Conservation (phyloP, 495 filamentous ascomycete genomes). For the Penicillium pancosmium region DNA sequence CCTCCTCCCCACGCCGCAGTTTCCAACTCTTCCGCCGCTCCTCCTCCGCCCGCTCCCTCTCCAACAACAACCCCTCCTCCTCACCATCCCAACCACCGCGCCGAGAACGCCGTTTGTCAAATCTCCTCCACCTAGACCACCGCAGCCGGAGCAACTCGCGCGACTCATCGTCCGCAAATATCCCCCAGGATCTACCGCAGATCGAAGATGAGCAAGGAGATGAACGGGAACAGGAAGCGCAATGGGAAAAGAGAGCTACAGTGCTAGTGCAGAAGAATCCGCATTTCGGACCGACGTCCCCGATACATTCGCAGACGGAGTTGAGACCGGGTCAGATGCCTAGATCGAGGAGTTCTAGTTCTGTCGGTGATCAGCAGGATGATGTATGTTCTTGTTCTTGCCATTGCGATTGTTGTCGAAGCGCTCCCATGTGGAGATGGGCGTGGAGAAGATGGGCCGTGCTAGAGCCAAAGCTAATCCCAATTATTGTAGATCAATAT, state of each 20-base stretch:
- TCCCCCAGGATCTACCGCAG: conserved; percentile 79
- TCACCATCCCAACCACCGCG: conserved; percentile 26
- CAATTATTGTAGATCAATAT: conserved; percentile 66
- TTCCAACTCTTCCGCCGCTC: conserved; percentile 53
- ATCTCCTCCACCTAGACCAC: conserved; percentile 65
- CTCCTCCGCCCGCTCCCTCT: conserved; percentile 43
- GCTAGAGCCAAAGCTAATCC: conserved; percentile 8
- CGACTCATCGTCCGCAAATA: conserved; percentile 61
- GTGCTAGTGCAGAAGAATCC: conserved; percentile 73
- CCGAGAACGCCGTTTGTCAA: conserved; percentile 60
- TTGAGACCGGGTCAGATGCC: conserved; percentile 12
- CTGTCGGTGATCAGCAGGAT: conserved; percentile 40
- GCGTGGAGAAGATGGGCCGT: not conserved
- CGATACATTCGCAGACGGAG: conserved; percentile 16
- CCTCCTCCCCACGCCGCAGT: conserved; percentile 46
- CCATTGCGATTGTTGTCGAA: too few relatives aligned
- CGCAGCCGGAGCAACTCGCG: conserved; percentile 57
- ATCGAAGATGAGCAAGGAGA: conserved; percentile 55
- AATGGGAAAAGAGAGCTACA: conserved; percentile 90
- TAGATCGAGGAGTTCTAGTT: conserved; percentile 36
- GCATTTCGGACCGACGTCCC: conserved; percentile 31
- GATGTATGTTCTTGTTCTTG: conserved; percentile 40
- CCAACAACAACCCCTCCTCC: conserved; percentile 17
- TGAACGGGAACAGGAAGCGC: conserved; percentile 54
- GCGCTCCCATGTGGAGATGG: too few relatives aligned